Evolutionary conservation across 306 rosid species (phyloP).

Genomic region (Inga laurina): DNA sequence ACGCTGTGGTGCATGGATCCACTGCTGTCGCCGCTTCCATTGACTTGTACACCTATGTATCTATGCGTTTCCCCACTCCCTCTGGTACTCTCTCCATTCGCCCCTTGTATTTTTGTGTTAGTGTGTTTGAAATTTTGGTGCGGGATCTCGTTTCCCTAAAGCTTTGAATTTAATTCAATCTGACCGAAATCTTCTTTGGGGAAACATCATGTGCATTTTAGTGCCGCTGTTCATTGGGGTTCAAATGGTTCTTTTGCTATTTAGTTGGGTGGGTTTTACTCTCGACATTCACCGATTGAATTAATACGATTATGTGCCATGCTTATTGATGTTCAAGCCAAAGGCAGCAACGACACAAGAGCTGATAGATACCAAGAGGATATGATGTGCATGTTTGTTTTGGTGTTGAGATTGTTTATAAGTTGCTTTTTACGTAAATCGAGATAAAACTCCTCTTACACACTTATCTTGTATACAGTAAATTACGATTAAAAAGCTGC

Average conservation of each 20-base stretch:
- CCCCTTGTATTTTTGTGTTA: background rate
- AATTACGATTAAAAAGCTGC: too few relatives aligned
- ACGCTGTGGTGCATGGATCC: constrained; percentile 96
- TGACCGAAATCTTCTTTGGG: background rate
- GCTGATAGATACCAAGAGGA: background rate
- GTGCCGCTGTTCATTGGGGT: background rate
- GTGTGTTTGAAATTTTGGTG: background rate
- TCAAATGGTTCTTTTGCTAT: background rate
- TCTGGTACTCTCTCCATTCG: constrained; percentile 44
- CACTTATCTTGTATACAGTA: too few relatives aligned
- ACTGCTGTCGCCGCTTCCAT: constrained; percentile 93
- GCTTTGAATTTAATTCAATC: background rate
- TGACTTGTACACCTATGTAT: constrained; percentile 67
- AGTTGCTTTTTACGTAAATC: too few relatives aligned
- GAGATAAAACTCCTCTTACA: too few relatives aligned
- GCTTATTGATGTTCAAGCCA: background rate
- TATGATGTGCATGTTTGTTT: background rate
- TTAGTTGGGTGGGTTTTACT: background rate
- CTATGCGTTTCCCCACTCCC: constrained; percentile 72
- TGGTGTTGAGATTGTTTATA: too few relatives aligned
- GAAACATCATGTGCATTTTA: background rate
- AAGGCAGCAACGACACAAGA: background rate
- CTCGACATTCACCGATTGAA: background rate
- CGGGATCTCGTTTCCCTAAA: background rate
- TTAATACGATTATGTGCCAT: background rate